phyloP scores from a whole-genome alignment of 1,284 basidiomycete species.

The Leucocoprinus gongylophorus region DNA sequence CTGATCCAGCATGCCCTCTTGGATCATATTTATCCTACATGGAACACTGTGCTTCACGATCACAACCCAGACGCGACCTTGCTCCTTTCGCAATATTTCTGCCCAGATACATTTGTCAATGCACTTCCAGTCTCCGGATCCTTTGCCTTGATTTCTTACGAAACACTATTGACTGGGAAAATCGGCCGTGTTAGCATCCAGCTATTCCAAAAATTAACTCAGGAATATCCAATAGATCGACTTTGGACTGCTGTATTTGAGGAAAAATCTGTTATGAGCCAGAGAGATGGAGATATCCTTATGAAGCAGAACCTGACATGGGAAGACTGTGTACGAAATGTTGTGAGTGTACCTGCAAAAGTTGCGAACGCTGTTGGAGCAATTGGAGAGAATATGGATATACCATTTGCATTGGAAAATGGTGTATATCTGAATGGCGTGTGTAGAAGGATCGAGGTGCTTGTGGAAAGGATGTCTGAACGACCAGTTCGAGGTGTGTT shows the following conservation, averaged over 20 bases:
- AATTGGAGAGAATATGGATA: conserved; percentile 16
- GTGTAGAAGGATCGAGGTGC: conserved; percentile 48
- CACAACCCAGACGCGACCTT: conserved; percentile 29
- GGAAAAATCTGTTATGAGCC: not conserved
- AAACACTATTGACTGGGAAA: conserved; percentile 47
- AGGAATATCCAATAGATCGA: conserved; percentile 62
- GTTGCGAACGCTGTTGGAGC: conserved; percentile 56
- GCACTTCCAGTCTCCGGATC: conserved; percentile 43
- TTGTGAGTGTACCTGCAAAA: conserved; percentile 55
- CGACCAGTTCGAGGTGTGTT: not conserved
- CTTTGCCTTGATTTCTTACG: conserved; percentile 53
- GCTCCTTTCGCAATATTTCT: conserved; percentile 61
- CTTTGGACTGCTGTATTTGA: conserved; percentile 48
- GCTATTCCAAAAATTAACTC: conserved; percentile 48
- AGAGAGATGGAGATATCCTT: conserved; percentile 16
- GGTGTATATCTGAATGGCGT: conserved; percentile 46
- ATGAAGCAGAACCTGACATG: conserved; percentile 40
- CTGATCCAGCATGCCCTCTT: conserved; percentile 58
- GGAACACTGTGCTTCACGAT: conserved; percentile 53
- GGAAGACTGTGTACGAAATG: conserved; percentile 62
- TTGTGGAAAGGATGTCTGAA: conserved; percentile 28
- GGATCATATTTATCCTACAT: conserved; percentile 58
- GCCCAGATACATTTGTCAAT: conserved; percentile 53
- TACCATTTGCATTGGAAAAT: conserved; percentile 43
- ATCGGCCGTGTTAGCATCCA: conserved; percentile 41